Base-by-base conservation (phyloP, 495 filamentous ascomycete species). In the Tuber umbilicatum region DNA sequence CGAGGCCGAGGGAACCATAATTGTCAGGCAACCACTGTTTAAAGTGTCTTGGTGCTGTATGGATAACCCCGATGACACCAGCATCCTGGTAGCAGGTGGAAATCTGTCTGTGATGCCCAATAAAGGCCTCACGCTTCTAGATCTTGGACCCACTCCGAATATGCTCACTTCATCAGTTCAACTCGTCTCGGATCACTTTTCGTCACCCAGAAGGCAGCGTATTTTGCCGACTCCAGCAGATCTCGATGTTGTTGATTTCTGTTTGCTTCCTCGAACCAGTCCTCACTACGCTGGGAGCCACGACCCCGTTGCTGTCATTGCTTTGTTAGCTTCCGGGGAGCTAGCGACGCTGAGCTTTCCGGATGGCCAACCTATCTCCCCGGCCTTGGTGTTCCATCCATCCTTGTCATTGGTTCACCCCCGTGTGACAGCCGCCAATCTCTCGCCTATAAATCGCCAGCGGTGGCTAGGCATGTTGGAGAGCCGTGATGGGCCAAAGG, bases 141-240 rank as follows among this genome's bases (percentile, higher is more conserved):
- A 98, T 77, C 87, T 98, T 76, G 96, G 95, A 0, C 84, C 89
- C 50, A 97, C 95, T 37, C 95, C 95, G 2, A 90, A 91, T 64
- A 98, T 97, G 82, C 88, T 92, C 39, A 98, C 95, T 10, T 94
- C 93, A 21, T 91, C 92, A 9, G 96, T 93, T 91, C 91, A 97
- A 76, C 82, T 94, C 0, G 85, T 98, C 7, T 84, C 90, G 0
- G 87, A 88, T 23, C 91, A 97, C 83, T 90, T 97, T 76, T 89
- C 91, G 79, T 89, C 86, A 16, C 86, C 89, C 27, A 94, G 91
- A 79, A 83, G 87, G 23, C 86, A 90, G 70, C 85, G 88, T 68
- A 87, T 90, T n/a, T 85, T 99, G 17, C 87, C 91, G 12, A 92
- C 90, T 3, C 95, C 96, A 0, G 88, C 91, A 2, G 91, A 91